These are phyloP conservation scores for Lachnellula willkommii DNA, from an alignment of 2,329 filamentous ascomycete species.

Conservation along the genomic window DNA sequence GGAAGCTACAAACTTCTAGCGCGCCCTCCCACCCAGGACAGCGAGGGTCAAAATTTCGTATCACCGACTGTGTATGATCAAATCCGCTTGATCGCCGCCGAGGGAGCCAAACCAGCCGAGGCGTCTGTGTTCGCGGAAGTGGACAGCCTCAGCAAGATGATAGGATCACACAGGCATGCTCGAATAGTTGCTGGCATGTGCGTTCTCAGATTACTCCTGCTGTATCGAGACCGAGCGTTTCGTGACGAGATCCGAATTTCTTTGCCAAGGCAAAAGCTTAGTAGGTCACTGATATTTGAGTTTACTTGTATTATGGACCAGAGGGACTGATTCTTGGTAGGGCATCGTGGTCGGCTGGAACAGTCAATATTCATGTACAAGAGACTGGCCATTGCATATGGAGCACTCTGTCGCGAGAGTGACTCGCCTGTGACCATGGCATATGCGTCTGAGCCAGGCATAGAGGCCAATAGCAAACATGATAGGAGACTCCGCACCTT, in stretches of 20 bases:
- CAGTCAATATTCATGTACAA: constrained; percentile 17
- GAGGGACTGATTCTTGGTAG: constrained; percentile 3
- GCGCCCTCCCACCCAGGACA: neutral
- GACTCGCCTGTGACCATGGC: constrained; percentile 14
- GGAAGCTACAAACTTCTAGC: constrained; percentile 13
- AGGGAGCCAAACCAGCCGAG: constrained; percentile 14
- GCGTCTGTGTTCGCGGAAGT: constrained; percentile 13
- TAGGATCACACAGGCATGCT: constrained; percentile 9
- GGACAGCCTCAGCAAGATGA: constrained; percentile 13
- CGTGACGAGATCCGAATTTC: constrained; percentile 13
- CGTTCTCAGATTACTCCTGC: constrained; percentile 14
- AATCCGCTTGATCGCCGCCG: constrained; percentile 15
- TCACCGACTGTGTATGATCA: constrained; percentile 19
- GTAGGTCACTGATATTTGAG: neutral
- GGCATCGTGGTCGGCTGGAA: constrained; percentile 13
- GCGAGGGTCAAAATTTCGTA: constrained; percentile 8
- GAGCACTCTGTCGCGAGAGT: constrained; percentile 14
- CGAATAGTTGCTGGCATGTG: constrained; percentile 17
- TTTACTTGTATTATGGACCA: neutral
- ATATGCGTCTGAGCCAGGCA: constrained; percentile 11
- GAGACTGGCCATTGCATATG: constrained; percentile 14
- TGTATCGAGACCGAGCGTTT: constrained; percentile 16
- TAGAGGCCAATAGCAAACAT: neutral
- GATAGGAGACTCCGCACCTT: constrained; percentile 1
- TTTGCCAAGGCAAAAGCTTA: constrained; percentile 12